These are phyloP conservation scores for Tolypocladium endophyticum DNA, from an alignment of 2,329 filamentous ascomycete species.

Conservation along the genomic window DNA sequence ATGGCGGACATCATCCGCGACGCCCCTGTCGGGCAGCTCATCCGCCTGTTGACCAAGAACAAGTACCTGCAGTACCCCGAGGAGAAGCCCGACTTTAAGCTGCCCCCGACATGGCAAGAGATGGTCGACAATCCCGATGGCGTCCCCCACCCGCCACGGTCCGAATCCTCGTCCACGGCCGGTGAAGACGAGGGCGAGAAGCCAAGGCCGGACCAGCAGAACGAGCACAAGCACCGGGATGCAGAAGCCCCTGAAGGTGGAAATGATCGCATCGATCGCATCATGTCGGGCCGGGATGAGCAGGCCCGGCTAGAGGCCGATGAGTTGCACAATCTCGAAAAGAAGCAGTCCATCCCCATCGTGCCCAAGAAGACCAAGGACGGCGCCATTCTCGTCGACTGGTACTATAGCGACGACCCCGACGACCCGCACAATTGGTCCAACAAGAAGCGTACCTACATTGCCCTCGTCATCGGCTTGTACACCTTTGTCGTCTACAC, in stretches of 20 bases:
- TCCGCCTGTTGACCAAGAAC: conserved; percentile 43
- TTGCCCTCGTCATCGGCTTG: conserved; percentile 36
- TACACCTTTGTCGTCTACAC: conserved; percentile 53
- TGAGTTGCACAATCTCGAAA: conserved; percentile 24
- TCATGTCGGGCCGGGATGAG: conserved; percentile 12
- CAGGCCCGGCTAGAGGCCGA: conserved; percentile 14
- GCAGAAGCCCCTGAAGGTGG: background rate
- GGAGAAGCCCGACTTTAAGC: conserved; percentile 42
- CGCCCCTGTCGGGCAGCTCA: conserved; percentile 46
- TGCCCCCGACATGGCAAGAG: conserved; percentile 30
- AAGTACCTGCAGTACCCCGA: conserved; percentile 47
- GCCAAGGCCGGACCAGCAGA: background rate
- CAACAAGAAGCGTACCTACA: conserved; percentile 26
- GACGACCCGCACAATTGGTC: conserved; percentile 48
- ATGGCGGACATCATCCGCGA: conserved; percentile 36
- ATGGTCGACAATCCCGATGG: conserved; percentile 20
- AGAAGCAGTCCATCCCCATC: conserved; percentile 36
- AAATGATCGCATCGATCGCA: conserved; percentile 9
- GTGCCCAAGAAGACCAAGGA: conserved; percentile 37
- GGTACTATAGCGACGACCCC: conserved; percentile 43
- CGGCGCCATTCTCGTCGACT: conserved; percentile 41
- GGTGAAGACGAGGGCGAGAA: background rate
- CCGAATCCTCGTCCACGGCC: conserved; percentile 3
- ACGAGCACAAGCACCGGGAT: background rate
- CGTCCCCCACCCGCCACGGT: conserved; percentile 3